Evolutionary conservation across 768 basidiomycete species (phyloP), one percentile per base, ranked within the genome.

Genomic region (Mycena haematopus): DNA sequence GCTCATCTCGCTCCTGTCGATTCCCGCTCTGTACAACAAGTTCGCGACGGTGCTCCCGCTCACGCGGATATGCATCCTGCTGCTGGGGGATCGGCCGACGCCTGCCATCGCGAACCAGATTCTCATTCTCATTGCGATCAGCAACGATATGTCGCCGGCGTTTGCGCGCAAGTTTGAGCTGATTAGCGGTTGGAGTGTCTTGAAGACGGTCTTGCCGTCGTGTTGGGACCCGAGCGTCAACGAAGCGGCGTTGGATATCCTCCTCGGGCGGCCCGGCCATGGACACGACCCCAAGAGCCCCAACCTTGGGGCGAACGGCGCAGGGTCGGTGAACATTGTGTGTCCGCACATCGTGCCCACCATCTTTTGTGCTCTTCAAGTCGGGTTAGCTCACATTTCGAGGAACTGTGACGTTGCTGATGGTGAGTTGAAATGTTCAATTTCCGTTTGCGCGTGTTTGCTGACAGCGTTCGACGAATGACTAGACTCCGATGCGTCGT

Each of bases 101-200:
- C 77, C 91, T 0, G 71, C 78, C 36, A 82, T 89, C 46, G 83
- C 84, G 13, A 78, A 82, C 27, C 84, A 87, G 65, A 79, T 93
- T 42, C 77, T 93, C 1, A 74, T 74, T 1, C 75, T 95, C 21
- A 80, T 93, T 10, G 78, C 79, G 2, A 78, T 88, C 56, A 82
- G 87, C 60, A 78, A 89, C 29, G 75, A 74, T 17, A 73, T 79
- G 29, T 86, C 87, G 0, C 70, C 82, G 11, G 83, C 87, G 2
- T 97, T 95, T 76, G 82, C 78, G 49, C 81, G 89, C 58, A 94
- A 92, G 68, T 94, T 96, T 67, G 95, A 96, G 72, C 77, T 91
- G 1, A 87, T 92, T 38, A 89, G 88, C 55, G 95, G 95, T 10
- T 96, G 94, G 90, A 86, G 80, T 49, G 80, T 90, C 2, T 72